Evolutionary conservation across 2,329 filamentous ascomycete species (phyloP).

Genomic region (Fusarium compactum): DNA sequence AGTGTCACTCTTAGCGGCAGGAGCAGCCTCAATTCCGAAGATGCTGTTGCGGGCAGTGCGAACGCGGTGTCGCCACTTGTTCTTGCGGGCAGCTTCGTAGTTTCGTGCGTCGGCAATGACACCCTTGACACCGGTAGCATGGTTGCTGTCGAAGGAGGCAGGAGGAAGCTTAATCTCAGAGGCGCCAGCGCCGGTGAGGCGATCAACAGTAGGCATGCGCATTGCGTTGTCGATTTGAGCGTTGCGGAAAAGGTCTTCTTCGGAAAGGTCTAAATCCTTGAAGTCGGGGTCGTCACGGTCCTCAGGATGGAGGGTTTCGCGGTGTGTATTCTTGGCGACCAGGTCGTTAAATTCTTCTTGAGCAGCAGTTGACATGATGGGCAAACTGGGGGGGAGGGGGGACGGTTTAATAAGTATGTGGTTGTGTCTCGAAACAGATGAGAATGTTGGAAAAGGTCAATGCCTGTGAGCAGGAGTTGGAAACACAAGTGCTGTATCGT

Average conservation of each 20-base stretch:
- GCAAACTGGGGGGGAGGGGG: slow-evolving; percentile 31
- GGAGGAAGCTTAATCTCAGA: slow-evolving; percentile 70
- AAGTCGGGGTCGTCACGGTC: slow-evolving; percentile 64
- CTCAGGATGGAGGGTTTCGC: slow-evolving; percentile 67
- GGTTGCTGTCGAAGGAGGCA: slow-evolving; percentile 72
- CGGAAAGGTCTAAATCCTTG: slow-evolving; percentile 64
- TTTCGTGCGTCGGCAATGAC: slow-evolving; percentile 86
- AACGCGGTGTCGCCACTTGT: slow-evolving; percentile 66
- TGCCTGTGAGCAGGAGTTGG: slow-evolving; percentile 37
- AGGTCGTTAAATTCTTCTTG: slow-evolving; percentile 76
- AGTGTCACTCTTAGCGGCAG: slow-evolving; percentile 55
- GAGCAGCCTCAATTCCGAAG: slow-evolving; percentile 59
- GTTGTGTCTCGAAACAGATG: slow-evolving; percentile 31
- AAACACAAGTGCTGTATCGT: slow-evolving; percentile 46
- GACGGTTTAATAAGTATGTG: slow-evolving; percentile 46
- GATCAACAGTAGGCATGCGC: slow-evolving; percentile 67
- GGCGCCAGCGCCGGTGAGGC: slow-evolving; percentile 57
- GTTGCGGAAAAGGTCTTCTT: slow-evolving; percentile 67
- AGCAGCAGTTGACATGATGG: slow-evolving; percentile 69
- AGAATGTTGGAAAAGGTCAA: slow-evolving; percentile 32
- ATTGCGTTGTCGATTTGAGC: slow-evolving; percentile 72
- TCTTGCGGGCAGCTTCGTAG: slow-evolving; percentile 75
- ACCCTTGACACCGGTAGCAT: slow-evolving; percentile 85
- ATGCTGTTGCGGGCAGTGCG: slow-evolving; percentile 67
- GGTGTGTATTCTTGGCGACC: slow-evolving; percentile 66